Conservation (phyloP, 1,284 basidiomycete species). For the Tremellales sp. region DNA sequence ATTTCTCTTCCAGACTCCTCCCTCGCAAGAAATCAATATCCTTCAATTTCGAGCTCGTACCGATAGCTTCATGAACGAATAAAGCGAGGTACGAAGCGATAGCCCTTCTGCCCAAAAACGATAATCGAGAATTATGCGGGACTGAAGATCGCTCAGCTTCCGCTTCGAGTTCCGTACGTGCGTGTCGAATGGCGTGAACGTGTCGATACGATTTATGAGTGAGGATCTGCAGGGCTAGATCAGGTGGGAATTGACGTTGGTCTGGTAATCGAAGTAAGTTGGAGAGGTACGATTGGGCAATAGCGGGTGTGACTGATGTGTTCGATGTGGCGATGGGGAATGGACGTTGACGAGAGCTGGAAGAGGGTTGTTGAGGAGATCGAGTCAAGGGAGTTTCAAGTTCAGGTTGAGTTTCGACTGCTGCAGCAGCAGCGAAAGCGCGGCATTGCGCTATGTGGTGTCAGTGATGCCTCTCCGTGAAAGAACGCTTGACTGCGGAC, state of each 20-base stretch:
- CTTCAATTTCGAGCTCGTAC: slow-evolving; percentile 6
- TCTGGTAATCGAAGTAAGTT: slow-evolving; percentile 37
- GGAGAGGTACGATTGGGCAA: slow-evolving; percentile 37
- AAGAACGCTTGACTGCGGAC: too few species aligned
- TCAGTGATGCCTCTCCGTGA: too few species aligned
- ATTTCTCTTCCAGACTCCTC: slow-evolving; percentile 25
- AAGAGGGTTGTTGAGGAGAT: neutral
- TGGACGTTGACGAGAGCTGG: neutral
- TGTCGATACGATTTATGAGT: slow-evolving; percentile 48
- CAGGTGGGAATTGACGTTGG: slow-evolving; percentile 34
- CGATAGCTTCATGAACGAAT: slow-evolving; percentile 38
- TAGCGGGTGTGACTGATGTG: neutral
- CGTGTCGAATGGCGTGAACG: slow-evolving; percentile 30
- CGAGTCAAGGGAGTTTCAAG: neutral
- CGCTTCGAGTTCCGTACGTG: neutral
- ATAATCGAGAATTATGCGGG: slow-evolving; percentile 40
- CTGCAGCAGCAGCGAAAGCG: neutral
- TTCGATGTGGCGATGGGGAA: neutral
- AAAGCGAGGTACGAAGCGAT: slow-evolving; percentile 38
- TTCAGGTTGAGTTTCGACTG: neutral
- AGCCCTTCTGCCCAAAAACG: slow-evolving; percentile 44
- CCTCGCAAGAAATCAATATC: slow-evolving; percentile 28
- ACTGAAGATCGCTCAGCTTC: slow-evolving; percentile 11
- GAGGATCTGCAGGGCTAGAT: slow-evolving; percentile 44
- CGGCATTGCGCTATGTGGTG: too few species aligned